phyloP scores from a whole-genome alignment of 768 basidiomycete species.

The Suillus luteus region DNA sequence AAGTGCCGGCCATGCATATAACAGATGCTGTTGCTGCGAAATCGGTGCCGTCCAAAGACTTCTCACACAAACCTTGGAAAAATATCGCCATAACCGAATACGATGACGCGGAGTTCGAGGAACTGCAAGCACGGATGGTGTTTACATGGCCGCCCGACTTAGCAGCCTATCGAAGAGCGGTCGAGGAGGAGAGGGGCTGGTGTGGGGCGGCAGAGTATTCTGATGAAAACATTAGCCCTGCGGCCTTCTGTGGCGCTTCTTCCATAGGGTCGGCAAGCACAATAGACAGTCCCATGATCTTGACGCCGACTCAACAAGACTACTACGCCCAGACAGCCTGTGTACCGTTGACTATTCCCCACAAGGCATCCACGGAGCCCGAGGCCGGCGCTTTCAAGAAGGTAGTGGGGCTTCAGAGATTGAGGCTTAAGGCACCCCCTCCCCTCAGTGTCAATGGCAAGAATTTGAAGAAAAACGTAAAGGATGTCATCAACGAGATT shows the following conservation, averaged over 20 bases:
- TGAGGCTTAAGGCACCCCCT: slow-evolving; percentile 13
- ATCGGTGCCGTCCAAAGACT: neutral
- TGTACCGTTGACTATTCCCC: neutral
- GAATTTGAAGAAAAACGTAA: too few relatives aligned
- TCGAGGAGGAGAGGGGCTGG: neutral
- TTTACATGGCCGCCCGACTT: slow-evolving; percentile 28
- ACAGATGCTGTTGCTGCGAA: slow-evolving; percentile 10
- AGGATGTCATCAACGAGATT: neutral
- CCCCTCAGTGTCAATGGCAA: neutral
- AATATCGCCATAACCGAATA: slow-evolving; percentile 30
- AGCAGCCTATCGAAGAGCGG: neutral
- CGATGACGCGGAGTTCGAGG: slow-evolving; percentile 26
- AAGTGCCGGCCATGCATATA: neutral
- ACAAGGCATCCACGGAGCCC: neutral
- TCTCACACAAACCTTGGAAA: slow-evolving; percentile 30
- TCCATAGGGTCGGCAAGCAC: slow-evolving; percentile 12
- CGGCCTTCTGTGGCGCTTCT: slow-evolving; percentile 19
- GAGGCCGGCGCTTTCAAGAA: slow-evolving; percentile 10
- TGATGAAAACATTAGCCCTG: slow-evolving; percentile 14
- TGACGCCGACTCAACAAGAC: slow-evolving; percentile 5
- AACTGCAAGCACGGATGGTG: slow-evolving; percentile 12
- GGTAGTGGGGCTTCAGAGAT: slow-evolving; percentile 12
- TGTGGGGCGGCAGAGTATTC: neutral
- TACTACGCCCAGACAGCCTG: neutral
- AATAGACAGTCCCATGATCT: slow-evolving; percentile 14